phyloP scores from a whole-genome alignment of 140 eudicot species.

The Bidens hawaiensis region DNA sequence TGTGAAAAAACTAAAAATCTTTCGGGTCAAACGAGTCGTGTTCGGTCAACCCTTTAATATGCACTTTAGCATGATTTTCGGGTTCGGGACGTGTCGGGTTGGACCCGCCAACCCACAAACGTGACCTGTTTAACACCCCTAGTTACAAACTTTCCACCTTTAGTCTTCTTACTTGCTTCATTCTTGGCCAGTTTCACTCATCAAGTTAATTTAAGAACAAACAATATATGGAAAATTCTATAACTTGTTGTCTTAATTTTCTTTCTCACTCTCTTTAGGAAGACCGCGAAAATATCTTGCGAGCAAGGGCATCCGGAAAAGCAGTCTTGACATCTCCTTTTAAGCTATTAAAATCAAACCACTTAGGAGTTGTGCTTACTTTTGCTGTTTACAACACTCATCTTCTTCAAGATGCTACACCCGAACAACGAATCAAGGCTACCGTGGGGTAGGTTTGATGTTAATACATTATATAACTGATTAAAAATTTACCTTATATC shows the following conservation, averaged over 20 bases:
- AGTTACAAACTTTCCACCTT: neutral
- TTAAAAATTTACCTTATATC: neutral
- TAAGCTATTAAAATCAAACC: conserved; percentile 75
- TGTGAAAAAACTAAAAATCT: no score
- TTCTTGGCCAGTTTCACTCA: neutral
- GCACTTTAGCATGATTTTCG: no score
- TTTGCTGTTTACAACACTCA: conserved; percentile 65
- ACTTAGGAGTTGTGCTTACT: conserved; percentile 85
- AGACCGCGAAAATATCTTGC: conserved; percentile 84
- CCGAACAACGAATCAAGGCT: conserved; percentile 66
- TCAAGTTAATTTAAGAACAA: neutral
- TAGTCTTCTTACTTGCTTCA: neutral
- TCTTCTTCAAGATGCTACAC: conserved; percentile 61
- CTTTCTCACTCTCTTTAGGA: conserved; percentile 41
- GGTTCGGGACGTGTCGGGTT: no score
- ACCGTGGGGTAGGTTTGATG: conserved; percentile 65
- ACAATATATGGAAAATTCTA: neutral
- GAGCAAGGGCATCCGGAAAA: conserved; percentile 87
- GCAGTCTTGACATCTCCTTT: conserved; percentile 86
- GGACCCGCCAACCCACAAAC: no score
- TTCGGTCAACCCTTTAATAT: no score
- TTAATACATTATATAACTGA: neutral
- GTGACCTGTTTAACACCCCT: no score
- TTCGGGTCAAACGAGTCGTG: no score
- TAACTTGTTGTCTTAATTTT: conserved; percentile 2